These are phyloP conservation scores for Chaetomium sp. DNA, from an alignment of 2,329 filamentous ascomycete species.

Conservation along the genomic window DNA sequence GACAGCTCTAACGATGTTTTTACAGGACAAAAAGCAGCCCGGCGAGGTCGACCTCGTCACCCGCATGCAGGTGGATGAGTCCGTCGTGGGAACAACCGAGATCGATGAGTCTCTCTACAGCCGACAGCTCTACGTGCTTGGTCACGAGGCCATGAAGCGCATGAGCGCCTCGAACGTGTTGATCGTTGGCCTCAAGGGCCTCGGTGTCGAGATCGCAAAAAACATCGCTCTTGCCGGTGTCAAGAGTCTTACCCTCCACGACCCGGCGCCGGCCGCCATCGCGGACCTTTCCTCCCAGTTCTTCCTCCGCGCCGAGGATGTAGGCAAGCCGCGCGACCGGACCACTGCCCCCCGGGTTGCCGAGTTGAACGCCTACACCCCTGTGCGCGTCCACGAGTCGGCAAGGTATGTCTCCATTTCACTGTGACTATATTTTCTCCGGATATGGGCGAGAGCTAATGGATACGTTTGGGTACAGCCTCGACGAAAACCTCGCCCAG, in stretches of 20 bases:
- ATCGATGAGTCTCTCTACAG: constrained; percentile 71
- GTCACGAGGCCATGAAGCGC: constrained; percentile 90
- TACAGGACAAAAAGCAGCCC: constrained; percentile 44
- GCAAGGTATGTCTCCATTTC: constrained; percentile 36
- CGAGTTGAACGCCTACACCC: constrained; percentile 94
- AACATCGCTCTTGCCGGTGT: constrained; percentile 97
- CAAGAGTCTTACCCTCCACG: constrained; percentile 91
- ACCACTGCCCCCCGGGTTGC: constrained; percentile 84
- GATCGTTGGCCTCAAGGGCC: constrained; percentile 81
- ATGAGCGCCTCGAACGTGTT: constrained; percentile 96
- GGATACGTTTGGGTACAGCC: constrained; percentile 36
- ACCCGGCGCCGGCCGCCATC: constrained; percentile 76
- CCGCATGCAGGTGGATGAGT: constrained; percentile 59
- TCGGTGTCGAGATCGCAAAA: constrained; percentile 97
- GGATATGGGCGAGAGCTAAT: constrained; percentile 3
- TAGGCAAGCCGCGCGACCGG: constrained; percentile 83
- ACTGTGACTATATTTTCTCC: too few species aligned
- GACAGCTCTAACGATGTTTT: constrained; percentile 3
- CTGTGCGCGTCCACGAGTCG: constrained; percentile 69
- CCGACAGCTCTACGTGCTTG: constrained; percentile 64
- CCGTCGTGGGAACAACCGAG: constrained; percentile 46
- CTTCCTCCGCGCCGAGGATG: constrained; percentile 81
- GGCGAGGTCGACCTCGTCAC: constrained; percentile 56
- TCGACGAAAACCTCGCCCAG: constrained; percentile 70
- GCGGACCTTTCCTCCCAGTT: constrained; percentile 94